These are phyloP conservation scores for Cicer judaicum DNA, from an alignment of 306 rosid species.

Conservation along the genomic window DNA sequence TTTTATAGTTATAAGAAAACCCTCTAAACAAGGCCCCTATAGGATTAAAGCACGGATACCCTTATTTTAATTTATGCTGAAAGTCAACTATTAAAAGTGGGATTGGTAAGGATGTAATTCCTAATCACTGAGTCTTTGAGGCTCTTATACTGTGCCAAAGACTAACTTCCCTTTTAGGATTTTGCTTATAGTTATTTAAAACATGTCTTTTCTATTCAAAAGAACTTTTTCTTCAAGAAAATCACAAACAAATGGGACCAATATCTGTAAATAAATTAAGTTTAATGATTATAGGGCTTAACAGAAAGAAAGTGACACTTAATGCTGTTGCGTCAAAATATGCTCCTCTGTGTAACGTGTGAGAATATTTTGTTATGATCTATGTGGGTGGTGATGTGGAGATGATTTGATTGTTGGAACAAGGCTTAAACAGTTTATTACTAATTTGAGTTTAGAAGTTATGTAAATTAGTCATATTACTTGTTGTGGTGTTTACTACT, in stretches of 20 bases:
- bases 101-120: conserved; percentile 11
- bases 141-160: background rate
- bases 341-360: background rate
- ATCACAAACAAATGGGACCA: conserved; percentile 7
- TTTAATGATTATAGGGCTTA: background rate
- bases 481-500: background rate
- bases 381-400: background rate
- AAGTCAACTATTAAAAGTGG: conserved; percentile 14
- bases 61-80: conserved; percentile 17
- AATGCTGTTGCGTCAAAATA: background rate
- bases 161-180: background rate
- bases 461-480: background rate
- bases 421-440: background rate
- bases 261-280: conserved; percentile 12
- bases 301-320: background rate
- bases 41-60: conserved; percentile 1
- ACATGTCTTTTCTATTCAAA: no score
- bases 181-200: no score
- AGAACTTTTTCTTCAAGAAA: conserved; percentile 3
- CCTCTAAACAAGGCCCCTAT: background rate
- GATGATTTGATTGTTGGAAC: conserved; percentile 9
- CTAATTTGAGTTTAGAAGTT: conserved; percentile 14
- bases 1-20: background rate
- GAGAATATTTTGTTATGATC: conserved; percentile 34
- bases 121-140: conserved; percentile 5